Evolutionary conservation across 345 rosid species (phyloP), one percentile per base, ranked within the genome.

Genomic region (Raphanus sativus): DNA sequence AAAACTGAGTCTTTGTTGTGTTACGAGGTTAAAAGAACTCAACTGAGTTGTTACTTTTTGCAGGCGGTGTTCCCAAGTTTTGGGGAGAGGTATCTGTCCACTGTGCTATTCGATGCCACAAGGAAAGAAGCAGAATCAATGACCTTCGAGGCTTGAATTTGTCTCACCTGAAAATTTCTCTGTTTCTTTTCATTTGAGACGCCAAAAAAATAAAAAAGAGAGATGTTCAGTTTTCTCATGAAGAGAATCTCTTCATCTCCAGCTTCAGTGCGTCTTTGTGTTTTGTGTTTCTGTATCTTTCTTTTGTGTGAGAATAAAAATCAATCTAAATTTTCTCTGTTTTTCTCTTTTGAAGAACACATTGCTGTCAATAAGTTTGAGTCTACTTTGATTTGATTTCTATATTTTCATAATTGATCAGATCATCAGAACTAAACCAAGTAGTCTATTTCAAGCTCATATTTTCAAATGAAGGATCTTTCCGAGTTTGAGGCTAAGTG

Each of bases 61-160:
- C 89, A 91, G 97, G 97, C 84, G 32, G 82, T 91, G 21, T 91
- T 93, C 67, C 93, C 97, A 1, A 88, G 95, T 83, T 85, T 85
- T 8, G 93, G 93, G 3, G 97, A 91, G 81, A 84, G 93, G 77
- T 90, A 90, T 67, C 84, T 91, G 12, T 89, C 97, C 0, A 85
- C 97, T 0, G 89, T 77, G 34, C 80, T 91, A 75, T 91, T 90
- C 16, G 91, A 91, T 38, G 91, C 93, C 0, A 84, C 84, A 55
- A 85, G 91, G 75, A 80, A 75, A 69, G 95, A 88, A 69, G 95
- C 92, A 0, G 91, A 90, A 70, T 62, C 55, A 29, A 85, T 90
- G 89, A 84, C 81, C 15, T 85, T 82, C 29, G 89, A 84, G 82
- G 67, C 90, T 48, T 88, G 70, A 88, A 61, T 55, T 11, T 11